These are phyloP conservation scores for Saprolegnia diclina DNA, from an alignment of 352 stramenopile species.

Conservation along the genomic window DNA sequence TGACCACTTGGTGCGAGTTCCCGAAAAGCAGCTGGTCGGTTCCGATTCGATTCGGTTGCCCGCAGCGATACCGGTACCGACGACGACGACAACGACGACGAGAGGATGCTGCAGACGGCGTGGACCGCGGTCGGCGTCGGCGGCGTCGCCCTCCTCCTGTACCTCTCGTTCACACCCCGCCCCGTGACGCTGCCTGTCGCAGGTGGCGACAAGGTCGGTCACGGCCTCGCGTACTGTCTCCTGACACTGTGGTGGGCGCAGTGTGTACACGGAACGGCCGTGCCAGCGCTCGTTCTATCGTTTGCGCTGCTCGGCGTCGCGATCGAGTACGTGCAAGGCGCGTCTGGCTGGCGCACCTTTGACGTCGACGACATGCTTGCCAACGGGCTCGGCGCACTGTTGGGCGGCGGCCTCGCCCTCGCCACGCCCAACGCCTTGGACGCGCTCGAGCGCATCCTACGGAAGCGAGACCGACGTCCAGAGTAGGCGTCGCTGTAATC, in stretches of 20 bases:
- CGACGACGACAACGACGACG: background rate
- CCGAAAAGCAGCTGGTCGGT: background rate
- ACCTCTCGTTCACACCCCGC: constrained; percentile 21
- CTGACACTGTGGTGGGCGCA: constrained; percentile 18
- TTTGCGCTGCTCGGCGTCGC: constrained; percentile 5
- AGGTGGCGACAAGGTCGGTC: constrained; percentile 21
- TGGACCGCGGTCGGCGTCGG: constrained; percentile 2
- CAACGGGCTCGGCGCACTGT: background rate
- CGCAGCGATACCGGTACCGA: background rate
- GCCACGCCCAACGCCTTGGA: background rate
- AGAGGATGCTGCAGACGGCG: background rate
- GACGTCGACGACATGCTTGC: constrained; percentile 13
- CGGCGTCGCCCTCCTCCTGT: constrained; percentile 19
- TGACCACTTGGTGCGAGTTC: no score
- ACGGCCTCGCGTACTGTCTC: constrained; percentile 1
- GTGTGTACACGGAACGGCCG: background rate
- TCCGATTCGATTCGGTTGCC: background rate
- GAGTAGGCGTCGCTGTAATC: background rate
- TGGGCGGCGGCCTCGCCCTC: background rate
- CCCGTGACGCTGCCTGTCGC: background rate
- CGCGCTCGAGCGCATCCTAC: background rate
- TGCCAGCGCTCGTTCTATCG: background rate
- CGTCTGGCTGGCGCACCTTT: constrained; percentile 12
- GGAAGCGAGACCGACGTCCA: background rate
- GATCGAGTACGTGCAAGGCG: constrained; percentile 18